These are phyloP conservation scores for Aspergillus sp. DNA, from an alignment of 2,329 filamentous ascomycete genomes.

Conservation along the genomic window DNA sequence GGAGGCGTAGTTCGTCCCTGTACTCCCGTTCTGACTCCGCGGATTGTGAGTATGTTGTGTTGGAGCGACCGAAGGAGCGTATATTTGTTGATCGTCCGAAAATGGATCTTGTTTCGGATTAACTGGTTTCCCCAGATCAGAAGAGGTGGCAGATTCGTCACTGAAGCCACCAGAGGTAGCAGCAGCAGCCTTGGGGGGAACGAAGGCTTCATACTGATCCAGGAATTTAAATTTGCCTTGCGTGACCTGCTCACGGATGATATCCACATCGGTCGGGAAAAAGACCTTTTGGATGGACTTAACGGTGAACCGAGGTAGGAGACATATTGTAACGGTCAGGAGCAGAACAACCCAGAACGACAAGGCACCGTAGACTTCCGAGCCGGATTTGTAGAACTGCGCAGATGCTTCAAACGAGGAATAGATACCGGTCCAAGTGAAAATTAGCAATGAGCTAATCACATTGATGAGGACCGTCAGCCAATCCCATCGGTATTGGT, in stretches of 20 bases:
- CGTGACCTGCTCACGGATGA: constrained; percentile 87
- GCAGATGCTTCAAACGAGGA: constrained; percentile 58
- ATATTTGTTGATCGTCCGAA: constrained; percentile 87
- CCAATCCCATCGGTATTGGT: constrained; percentile 98
- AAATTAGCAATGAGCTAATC: constrained; percentile 83
- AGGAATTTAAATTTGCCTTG: constrained; percentile 79
- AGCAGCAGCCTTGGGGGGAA: constrained; percentile 47
- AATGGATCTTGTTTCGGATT: constrained; percentile 62
- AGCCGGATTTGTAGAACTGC: constrained; percentile 73
- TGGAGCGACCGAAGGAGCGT: constrained; percentile 80
- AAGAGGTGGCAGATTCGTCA: constrained; percentile 39
- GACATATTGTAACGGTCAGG: constrained; percentile 74
- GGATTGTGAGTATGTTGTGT: constrained; percentile 78
- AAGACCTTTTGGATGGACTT: constrained; percentile 93
- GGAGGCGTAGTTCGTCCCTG: constrained; percentile 84
- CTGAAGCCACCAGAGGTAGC: constrained; percentile 39
- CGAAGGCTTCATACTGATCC: constrained; percentile 53
- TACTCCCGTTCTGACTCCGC: constrained; percentile 84
- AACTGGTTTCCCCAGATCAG: constrained; percentile 47
- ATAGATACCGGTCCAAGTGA: constrained; percentile 94
- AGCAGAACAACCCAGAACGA: constrained; percentile 85
- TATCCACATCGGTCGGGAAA: constrained; percentile 89
- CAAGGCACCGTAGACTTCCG: constrained; percentile 75
- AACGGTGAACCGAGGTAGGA: constrained; percentile 82
- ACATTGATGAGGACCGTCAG: constrained; percentile 78